These are phyloP conservation scores for Warburgia ugandensis DNA, from an alignment of 164 flowering plant genomes.

Conservation along the genomic window DNA sequence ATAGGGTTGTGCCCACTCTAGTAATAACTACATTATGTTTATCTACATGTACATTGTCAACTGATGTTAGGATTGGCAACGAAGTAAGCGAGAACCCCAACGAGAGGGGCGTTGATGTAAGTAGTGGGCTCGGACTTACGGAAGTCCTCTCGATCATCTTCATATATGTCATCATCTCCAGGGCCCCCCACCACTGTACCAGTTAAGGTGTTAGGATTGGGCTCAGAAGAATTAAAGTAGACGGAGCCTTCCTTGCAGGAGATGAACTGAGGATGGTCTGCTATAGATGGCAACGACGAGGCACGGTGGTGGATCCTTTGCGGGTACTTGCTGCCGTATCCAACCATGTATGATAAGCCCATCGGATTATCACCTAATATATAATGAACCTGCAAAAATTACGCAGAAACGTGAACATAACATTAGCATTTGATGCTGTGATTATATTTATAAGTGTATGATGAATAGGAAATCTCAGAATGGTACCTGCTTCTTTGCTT, in stretches of 20 bases:
- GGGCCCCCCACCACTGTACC: slow-evolving; percentile 95
- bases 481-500: slow-evolving; percentile 44
- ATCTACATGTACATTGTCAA: not conserved
- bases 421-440: too few species aligned
- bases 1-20: too few species aligned
- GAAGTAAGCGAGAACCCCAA: slow-evolving; percentile 76
- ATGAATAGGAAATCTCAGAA: not conserved
- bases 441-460: too few species aligned
- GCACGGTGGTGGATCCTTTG: slow-evolving; percentile 84
- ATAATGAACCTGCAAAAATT: slow-evolving; percentile 58
- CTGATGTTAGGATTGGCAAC: slow-evolving; percentile 50
- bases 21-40: not conserved
- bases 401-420: not conserved
- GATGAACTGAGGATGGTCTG: slow-evolving; percentile 57
- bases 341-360: slow-evolving; percentile 89
- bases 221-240: slow-evolving; percentile 61
- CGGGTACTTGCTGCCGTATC: slow-evolving; percentile 62
- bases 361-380: slow-evolving; percentile 78
- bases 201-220: slow-evolving; percentile 61
- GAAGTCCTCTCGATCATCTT: slow-evolving; percentile 69
- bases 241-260: slow-evolving; percentile 72
- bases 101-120: slow-evolving; percentile 93
- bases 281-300: slow-evolving; percentile 74
- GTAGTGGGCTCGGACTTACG: slow-evolving; percentile 87
- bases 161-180: slow-evolving; percentile 64